Percentiles rank a stretch among this genome's conserved stretches.
These are phyloP conservation scores for Paecilomyces variotii DNA, from an alignment of 2,329 filamentous ascomycete species.

Conservation along the genomic window DNA sequence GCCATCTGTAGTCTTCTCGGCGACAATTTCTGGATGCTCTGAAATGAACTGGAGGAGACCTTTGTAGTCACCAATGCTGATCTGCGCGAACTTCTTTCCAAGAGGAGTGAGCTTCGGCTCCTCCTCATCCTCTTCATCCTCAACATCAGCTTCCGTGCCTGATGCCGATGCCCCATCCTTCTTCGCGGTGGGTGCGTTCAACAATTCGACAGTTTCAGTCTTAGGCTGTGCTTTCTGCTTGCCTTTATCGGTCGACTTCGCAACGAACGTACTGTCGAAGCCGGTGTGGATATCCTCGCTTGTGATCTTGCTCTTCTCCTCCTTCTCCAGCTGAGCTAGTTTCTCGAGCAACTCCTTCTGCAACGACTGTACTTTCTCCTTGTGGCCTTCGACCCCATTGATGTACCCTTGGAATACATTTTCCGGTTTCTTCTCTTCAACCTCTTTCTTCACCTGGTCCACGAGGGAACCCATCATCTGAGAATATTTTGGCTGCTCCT, in stretches of 20 bases:
- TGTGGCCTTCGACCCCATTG: constrained; percentile 67
- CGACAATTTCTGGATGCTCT: constrained; percentile 68
- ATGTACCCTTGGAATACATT: constrained; percentile 69
- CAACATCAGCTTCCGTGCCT: constrained; percentile 51
- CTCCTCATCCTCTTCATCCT: constrained; percentile 55
- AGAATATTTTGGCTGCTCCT: constrained; percentile 75
- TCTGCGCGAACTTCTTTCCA: constrained; percentile 73
- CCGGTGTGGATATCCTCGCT: constrained; percentile 83
- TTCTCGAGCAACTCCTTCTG: constrained; percentile 68
- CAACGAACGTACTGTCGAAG: constrained; percentile 79
- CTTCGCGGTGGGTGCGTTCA: constrained; percentile 56
- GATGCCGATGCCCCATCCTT: constrained; percentile 38
- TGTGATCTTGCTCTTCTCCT: constrained; percentile 84
- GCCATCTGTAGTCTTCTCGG: constrained; percentile 82
- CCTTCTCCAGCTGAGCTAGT: constrained; percentile 72
- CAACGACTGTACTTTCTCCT: constrained; percentile 66
- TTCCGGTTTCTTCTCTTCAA: constrained; percentile 64
- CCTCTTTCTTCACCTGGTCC: constrained; percentile 81
- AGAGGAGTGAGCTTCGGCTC: constrained; percentile 67
- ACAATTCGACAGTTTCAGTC: constrained; percentile 52
- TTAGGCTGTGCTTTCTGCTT: constrained; percentile 36
- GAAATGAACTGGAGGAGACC: constrained; percentile 68
- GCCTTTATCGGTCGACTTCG: constrained; percentile 48
- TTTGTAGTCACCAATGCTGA: constrained; percentile 66
- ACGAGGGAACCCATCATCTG: constrained; percentile 98